Base-by-base conservation (phyloP, 2,329 filamentous ascomycete species). In the Zymoseptoria brevis region DNA sequence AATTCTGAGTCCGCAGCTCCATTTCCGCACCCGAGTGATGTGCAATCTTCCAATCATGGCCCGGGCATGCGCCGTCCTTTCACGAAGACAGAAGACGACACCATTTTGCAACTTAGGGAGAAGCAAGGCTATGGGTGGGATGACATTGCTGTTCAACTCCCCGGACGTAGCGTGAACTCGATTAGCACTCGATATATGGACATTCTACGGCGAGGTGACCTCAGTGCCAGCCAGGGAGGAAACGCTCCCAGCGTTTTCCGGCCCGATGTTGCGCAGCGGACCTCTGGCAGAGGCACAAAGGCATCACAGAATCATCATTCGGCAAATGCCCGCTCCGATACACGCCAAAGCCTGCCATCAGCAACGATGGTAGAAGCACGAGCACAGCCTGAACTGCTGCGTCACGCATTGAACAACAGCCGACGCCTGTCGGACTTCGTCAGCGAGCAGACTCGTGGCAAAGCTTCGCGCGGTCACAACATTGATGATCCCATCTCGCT, bases 71-170 rank as follows among this genome's bases (percentile, higher is more conserved):
- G 22, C 19, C 26, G n/a, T 19, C 35, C 54, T 19, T 56, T 60
- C 41, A 50, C 53, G 8, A n/a, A 54, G 50, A 54, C 64, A 26
- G 68, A 71, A 55, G 63, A 71, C 22, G 53, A 62, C 8, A 59
- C 72, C 4, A 62, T 77, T 4, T 69, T 76, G 13, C 73, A 73
- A 19, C 50, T 77, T 9, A 75, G 73, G 50, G 74, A 75, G 49
- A 71, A 73, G 0, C 70, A 74, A 53, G 66, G 64, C n/a, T 57
- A 64, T 7, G 61, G 58, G 6, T 77, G 73, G 72, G 53, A 60
- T 2, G 61, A 72, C 1, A 73, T 77, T 8, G 69, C 68, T 11
- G 21, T 50, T 16, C 54, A 56, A 45, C 45, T 57, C n/a, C 54
- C 52, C 2, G 48, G 53, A n/a, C 8, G 56, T 16, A 58, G 45